Evolutionary conservation across 1,139 yeast genomes (phyloP), one percentile per base, ranked within the genome.

Genomic region (Hyphopichia burtonii): DNA sequence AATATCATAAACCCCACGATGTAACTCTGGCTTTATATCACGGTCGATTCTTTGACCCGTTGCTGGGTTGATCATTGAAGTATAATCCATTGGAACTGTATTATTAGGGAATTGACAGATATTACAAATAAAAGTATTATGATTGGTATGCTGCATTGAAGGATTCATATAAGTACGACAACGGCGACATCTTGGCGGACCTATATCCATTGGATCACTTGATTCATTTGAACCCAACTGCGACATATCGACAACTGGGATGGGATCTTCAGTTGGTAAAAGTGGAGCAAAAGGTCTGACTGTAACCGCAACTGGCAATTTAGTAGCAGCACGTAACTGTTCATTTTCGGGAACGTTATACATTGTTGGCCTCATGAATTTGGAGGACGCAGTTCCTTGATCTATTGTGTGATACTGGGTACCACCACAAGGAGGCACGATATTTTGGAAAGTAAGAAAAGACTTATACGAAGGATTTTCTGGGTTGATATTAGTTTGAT

Each of bases 121-220:
- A 62, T 93, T 93, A 69, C 99, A 93, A 20, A 80, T 74, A 63
- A 88, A 86, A 46, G 69, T 72, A 36, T 83, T 80, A 34, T 83
- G 83, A 40, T 75, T 77, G 9, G 81, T 74, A 51, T 85, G 83
- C 52, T 82, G 83, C 83, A 87, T 86, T 15, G 83, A 79, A 2
- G 98, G 96, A 59, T 93, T 93, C 51, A 90, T 75, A 61, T 90
- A 93, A 1, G 96, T 78, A 45, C 97, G 78, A 65, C 99, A 93
- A 45, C 99, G 82, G 50, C 81, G 78, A 65, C 99, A 93, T 54
- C 99, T 78, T 31, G 95, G 83, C 1, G 96, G 96, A 0, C 90
- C 88, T 18, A 60, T 57, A 37, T 69, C 75, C 35, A 62, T 53
- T 0, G 65, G 60, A 48, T 68, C 73, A 12, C 46, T 35, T 12